Conservation (phyloP, 768 basidiomycete species). For the Suillus alpinus region DNA sequence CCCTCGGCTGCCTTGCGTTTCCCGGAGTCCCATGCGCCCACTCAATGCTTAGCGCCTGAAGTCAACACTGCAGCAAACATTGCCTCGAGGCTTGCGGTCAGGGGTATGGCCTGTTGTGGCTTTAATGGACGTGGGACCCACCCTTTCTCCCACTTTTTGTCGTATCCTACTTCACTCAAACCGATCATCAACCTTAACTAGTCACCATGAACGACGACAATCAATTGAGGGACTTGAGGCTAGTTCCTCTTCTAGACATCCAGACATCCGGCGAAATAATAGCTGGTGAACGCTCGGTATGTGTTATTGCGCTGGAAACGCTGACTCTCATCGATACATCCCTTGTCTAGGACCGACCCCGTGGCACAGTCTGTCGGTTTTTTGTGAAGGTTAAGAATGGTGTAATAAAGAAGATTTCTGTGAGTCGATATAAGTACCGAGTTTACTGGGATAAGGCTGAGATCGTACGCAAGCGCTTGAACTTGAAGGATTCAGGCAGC, state of each 20-base stretch:
- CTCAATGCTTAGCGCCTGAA: not conserved
- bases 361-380: no score
- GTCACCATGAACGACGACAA: not conserved
- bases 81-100: no score
- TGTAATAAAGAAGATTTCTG: no score
- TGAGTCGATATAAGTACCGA: no score
- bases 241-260: not conserved
- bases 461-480: no score
- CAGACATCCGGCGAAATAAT: not conserved
- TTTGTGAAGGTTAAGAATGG: no score
- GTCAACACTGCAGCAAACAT: not conserved
- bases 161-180: not conserved
- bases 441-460: no score
- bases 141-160: not conserved
- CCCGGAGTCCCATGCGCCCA: not conserved
- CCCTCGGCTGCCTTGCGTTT: no score
- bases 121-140: not conserved
- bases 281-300: not conserved
- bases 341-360: no score
- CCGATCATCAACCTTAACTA: not conserved
- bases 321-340: no score
- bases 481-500: no score
- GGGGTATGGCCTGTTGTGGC: not conserved
- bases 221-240: not conserved
- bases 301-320: no score